Percentiles rank a stretch among this genome's conserved stretches.
phyloP scores from a whole-genome alignment of 495 filamentous ascomycete genomes.

The Hamigera avellanea region DNA sequence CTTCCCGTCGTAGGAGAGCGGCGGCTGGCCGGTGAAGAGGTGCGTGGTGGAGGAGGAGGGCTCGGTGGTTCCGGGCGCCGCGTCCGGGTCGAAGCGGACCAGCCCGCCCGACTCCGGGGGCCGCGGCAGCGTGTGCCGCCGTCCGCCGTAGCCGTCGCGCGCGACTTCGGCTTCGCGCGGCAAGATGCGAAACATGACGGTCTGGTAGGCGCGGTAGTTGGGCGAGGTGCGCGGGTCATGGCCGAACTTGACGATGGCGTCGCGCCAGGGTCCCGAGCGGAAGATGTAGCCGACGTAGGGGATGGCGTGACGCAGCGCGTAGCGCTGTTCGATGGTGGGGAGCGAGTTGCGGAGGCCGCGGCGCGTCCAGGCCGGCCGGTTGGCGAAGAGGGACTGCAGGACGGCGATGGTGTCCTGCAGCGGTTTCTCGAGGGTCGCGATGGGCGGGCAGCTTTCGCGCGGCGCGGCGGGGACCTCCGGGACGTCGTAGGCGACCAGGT shows the following conservation, averaged over 20 bases:
- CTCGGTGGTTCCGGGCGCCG: constrained; percentile 1
- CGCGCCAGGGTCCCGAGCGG: constrained; percentile 79
- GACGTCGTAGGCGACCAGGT: constrained; percentile 53
- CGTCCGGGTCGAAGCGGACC: constrained; percentile 8
- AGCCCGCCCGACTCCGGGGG: constrained; percentile 3
- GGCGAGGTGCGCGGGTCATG: constrained; percentile 71
- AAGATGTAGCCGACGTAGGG: constrained; percentile 84
- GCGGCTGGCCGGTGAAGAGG: constrained; percentile 64
- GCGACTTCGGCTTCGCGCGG: constrained; percentile 73
- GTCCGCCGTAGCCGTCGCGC: constrained; percentile 61
- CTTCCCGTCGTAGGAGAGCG: constrained; percentile 59
- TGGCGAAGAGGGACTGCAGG: constrained; percentile 48
- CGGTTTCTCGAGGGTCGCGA: constrained; percentile 30
- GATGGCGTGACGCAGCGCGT: constrained; percentile 49
- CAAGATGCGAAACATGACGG: constrained; percentile 61
- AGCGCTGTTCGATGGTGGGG: constrained; percentile 32
- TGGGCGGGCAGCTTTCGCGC: constrained; percentile 34
- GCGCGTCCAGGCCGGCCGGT: constrained; percentile 78
- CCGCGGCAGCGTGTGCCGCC: constrained; percentile 17
- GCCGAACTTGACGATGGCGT: constrained; percentile 73
- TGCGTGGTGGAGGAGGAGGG: constrained; percentile 31
- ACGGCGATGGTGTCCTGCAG: constrained; percentile 48
- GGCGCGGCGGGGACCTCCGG: constrained; percentile 38
- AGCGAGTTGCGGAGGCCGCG: constrained; percentile 61
- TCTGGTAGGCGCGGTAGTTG: constrained; percentile 72